Evolutionary conservation across 495 filamentous ascomycete genomes (phyloP).

Genomic region (Hypoxylon lenormandii): DNA sequence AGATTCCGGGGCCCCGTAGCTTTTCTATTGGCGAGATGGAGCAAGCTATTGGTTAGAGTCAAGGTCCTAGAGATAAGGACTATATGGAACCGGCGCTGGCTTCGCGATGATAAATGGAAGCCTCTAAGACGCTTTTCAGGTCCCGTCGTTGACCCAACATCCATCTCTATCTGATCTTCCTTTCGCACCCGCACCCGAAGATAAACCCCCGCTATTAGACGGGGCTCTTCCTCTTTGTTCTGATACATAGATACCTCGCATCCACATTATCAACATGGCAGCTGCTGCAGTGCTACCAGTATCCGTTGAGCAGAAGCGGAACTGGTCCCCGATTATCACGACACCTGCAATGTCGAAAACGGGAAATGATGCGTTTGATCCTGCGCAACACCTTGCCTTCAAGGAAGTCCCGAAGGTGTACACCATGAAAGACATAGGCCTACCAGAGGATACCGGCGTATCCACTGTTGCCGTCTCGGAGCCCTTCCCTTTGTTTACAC

Average conservation of each 20-base stretch:
- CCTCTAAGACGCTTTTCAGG: background rate
- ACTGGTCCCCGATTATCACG: constrained; percentile 44
- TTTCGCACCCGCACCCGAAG: background rate
- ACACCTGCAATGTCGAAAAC: constrained; percentile 13
- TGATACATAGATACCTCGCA: constrained; percentile 3
- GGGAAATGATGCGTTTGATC: constrained; percentile 47
- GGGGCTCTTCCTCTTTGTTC: constrained; percentile 1
- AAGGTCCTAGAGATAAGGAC: constrained; percentile 34
- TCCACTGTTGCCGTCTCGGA: constrained; percentile 77
- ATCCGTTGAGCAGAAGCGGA: constrained; percentile 20
- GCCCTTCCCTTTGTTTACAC: constrained; percentile 78
- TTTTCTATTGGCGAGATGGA: constrained; percentile 32
- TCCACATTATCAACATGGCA: constrained; percentile 36
- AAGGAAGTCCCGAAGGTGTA: constrained; percentile 63
- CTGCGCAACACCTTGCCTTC: constrained; percentile 68
- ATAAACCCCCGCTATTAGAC: constrained; percentile 4
- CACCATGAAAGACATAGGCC: constrained; percentile 71
- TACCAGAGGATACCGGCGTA: constrained; percentile 67
- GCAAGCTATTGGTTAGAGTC: constrained; percentile 24
- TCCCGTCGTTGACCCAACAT: constrained; percentile 12
- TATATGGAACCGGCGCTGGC: constrained; percentile 9
- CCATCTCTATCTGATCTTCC: background rate
- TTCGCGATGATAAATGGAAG: constrained; percentile 43
- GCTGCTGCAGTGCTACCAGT: constrained; percentile 35
- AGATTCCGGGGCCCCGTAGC: constrained; percentile 32